These are phyloP conservation scores for Auriculariales sp. DNA, from an alignment of 768 basidiomycete genomes.

Conservation along the genomic window DNA sequence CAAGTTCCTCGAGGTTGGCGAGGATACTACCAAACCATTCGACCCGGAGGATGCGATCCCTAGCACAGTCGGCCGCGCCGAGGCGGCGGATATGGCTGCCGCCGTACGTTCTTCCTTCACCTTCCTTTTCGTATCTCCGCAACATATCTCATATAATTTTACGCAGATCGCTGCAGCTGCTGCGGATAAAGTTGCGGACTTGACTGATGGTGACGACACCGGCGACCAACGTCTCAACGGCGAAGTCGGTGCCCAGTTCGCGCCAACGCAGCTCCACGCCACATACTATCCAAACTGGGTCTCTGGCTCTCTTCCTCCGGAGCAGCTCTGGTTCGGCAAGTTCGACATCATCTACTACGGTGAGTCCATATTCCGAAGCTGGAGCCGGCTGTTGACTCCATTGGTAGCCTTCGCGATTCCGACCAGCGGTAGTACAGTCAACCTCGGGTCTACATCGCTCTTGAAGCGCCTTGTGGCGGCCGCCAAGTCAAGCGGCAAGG, in stretches of 20 bases:
- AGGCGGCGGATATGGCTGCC: too few relatives aligned
- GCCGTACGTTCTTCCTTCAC: too few relatives aligned
- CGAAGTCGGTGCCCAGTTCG: too few relatives aligned
- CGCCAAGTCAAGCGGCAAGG: slow-evolving; percentile 39
- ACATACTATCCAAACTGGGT: slow-evolving; percentile 32
- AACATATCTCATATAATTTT: too few relatives aligned
- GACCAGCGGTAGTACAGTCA: slow-evolving; percentile 35
- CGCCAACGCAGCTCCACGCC: too few relatives aligned
- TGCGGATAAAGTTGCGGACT: slow-evolving; percentile 13
- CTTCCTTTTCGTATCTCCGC: too few relatives aligned
- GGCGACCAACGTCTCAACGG: slow-evolving; percentile 24
- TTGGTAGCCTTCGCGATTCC: slow-evolving; percentile 53
- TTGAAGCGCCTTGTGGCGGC: slow-evolving; percentile 41
- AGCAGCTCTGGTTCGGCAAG: slow-evolving; percentile 43
- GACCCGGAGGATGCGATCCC: too few relatives aligned
- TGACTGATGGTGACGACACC: slow-evolving; percentile 23
- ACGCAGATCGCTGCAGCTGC: slow-evolving; percentile 9
- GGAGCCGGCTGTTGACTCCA: background rate
- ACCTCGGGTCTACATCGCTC: slow-evolving; percentile 35
- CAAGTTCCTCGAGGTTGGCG: too few relatives aligned
- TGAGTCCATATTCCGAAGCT: slow-evolving; percentile 14
- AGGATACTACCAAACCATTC: too few relatives aligned
- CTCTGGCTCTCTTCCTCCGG: slow-evolving; percentile 32
- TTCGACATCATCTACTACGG: slow-evolving; percentile 58
- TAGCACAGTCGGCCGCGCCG: too few relatives aligned